A percentile compares a stretch with the other conserved stretches of the same genome.
These are phyloP conservation scores for Cicer yamashitae DNA, from an alignment of 306 rosid species.

Conservation along the genomic window DNA sequence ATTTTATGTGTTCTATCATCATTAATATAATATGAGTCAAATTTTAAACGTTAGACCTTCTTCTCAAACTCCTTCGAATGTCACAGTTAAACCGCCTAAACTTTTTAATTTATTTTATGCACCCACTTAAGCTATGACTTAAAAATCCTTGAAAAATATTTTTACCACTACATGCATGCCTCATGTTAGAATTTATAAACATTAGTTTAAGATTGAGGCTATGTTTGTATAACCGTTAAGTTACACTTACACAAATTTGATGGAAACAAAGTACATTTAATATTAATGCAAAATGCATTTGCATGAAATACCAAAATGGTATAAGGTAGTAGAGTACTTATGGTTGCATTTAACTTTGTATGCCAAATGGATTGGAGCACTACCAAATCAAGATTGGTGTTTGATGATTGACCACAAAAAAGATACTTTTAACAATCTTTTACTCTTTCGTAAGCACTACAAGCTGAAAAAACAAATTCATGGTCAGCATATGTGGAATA, in stretches of 20 bases:
- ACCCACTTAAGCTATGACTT: background rate
- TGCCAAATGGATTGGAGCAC: slow-evolving; percentile 1
- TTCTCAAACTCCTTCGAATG: background rate
- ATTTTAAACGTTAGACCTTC: too few relatives aligned
- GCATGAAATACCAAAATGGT: background rate
- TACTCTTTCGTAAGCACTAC: background rate
- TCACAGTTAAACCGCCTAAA: too few relatives aligned
- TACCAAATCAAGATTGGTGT: background rate
- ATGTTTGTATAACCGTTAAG: background rate
- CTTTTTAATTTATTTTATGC: too few relatives aligned
- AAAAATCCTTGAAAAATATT: too few relatives aligned
- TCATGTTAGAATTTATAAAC: background rate
- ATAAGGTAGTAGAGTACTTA: background rate
- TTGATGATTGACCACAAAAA: background rate
- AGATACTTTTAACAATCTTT: background rate
- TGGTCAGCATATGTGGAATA: background rate
- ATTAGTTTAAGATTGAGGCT: background rate
- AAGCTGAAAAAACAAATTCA: background rate
- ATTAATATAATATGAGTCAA: background rate
- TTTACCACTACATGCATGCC: too few relatives aligned
- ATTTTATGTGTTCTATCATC: too few relatives aligned
- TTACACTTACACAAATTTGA: background rate
- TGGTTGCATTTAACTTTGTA: background rate
- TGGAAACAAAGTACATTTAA: background rate
- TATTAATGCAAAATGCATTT: background rate